Conservation (phyloP, 1,139 yeast species). For the Cylindricascospora bacillispora region DNA sequence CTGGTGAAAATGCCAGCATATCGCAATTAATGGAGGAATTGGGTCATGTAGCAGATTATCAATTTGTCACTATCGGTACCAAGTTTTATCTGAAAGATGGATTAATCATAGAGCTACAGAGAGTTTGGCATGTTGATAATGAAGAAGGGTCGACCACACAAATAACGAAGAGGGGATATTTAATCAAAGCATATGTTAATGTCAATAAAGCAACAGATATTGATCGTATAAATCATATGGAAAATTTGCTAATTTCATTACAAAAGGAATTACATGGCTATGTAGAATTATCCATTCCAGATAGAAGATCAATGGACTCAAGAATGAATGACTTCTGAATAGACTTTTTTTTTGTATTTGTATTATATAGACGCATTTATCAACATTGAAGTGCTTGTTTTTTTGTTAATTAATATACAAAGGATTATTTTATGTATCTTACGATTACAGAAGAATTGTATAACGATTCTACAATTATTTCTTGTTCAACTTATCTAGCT, state of each 20-base stretch:
- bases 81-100: conserved; percentile 55
- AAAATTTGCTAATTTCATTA: conserved; percentile 45
- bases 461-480: conserved; percentile 15
- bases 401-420: conserved; percentile 1
- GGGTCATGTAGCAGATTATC: conserved; percentile 58
- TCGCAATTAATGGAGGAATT: conserved; percentile 42
- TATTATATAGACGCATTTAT: not conserved
- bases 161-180: conserved; percentile 25
- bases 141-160: conserved; percentile 11
- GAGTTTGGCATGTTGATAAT: conserved; percentile 15
- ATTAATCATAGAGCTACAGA: conserved; percentile 39
- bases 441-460: no score
- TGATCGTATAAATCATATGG: conserved; percentile 54
- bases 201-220: conserved; percentile 65
- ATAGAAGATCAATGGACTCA: conserved; percentile 69
- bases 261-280: conserved; percentile 58
- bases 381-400: not conserved
- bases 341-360: no score
- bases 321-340: no score
- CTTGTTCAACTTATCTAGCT: conserved; percentile 33
- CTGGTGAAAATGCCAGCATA: conserved; percentile 25
- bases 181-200: conserved; percentile 56
- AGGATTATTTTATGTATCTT: not conserved
- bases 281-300: conserved; percentile 59
- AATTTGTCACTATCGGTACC: conserved; percentile 28